These are phyloP conservation scores for Eutypa lata DNA, from an alignment of 2,329 filamentous ascomycete species.

Conservation along the genomic window DNA sequence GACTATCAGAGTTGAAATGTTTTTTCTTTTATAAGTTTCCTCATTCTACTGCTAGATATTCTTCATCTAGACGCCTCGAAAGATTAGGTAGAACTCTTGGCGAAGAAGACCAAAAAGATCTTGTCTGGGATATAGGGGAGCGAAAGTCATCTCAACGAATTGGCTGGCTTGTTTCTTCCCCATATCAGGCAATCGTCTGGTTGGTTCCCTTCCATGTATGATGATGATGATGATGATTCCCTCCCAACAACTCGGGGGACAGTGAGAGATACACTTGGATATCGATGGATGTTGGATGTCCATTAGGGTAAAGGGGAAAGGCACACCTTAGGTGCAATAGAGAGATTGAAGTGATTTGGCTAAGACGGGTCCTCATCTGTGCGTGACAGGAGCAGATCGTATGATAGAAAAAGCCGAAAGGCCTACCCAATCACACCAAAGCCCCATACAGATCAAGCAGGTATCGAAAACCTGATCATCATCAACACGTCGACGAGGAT, in stretches of 20 bases:
- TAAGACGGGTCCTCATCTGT: not conserved
- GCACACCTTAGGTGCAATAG: not conserved
- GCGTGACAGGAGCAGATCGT: not conserved
- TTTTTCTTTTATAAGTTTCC: constrained; percentile 17
- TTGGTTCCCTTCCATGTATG: not conserved
- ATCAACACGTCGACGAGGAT: not conserved
- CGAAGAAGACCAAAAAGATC: constrained; percentile 9
- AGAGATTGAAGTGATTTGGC: not conserved
- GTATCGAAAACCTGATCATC: not conserved
- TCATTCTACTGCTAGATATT: constrained; percentile 23
- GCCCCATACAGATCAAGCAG: not conserved
- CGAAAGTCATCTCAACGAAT: too few species aligned
- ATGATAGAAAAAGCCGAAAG: not conserved
- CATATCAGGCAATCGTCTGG: not conserved
- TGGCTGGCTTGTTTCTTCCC: not conserved
- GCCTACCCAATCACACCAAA: not conserved
- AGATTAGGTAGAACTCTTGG: constrained; percentile 12
- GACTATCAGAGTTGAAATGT: constrained; percentile 2
- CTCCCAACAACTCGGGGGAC: not conserved
- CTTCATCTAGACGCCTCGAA: constrained; percentile 20
- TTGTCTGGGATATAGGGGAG: constrained; percentile 14
- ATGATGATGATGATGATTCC: not conserved
- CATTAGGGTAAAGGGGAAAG: not conserved
- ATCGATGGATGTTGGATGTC: not conserved
- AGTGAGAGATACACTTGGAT: not conserved